Evolutionary conservation across 2,329 filamentous ascomycete genomes (phyloP).

Genomic region (Penicillium hesseltinei): DNA sequence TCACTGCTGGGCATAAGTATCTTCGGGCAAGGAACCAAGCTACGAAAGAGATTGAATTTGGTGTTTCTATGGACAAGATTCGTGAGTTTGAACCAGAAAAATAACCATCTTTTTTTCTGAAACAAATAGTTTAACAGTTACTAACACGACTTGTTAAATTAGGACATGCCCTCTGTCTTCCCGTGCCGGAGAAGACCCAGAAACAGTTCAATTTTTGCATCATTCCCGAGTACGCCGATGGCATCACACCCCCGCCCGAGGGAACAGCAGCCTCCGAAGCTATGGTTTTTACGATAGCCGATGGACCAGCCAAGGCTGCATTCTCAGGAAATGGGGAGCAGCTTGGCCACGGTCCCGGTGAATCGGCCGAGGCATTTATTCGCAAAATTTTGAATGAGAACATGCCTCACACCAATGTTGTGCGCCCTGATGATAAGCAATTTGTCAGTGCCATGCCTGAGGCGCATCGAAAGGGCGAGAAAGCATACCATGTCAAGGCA

Average conservation of each 20-base stretch:
- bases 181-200: constrained; percentile 63
- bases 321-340: constrained; percentile 45
- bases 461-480: constrained; percentile 61
- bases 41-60: constrained; percentile 54
- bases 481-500: constrained; percentile 63
- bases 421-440: constrained; percentile 55
- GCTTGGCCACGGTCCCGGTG: constrained; percentile 44
- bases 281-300: constrained; percentile 60
- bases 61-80: constrained; percentile 50
- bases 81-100: constrained; percentile 36
- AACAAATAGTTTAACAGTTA: background rate
- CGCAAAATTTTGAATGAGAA: constrained; percentile 50
- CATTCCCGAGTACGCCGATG: constrained; percentile 53
- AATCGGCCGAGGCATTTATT: constrained; percentile 47
- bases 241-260: constrained; percentile 47
- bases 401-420: constrained; percentile 47
- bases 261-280: constrained; percentile 49
- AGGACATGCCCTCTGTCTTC: constrained; percentile 60
- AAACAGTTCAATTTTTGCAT: constrained; percentile 63
- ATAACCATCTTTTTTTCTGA: background rate
- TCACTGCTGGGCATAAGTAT: constrained; percentile 46
- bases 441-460: constrained; percentile 61
- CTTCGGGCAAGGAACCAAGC: constrained; percentile 52
- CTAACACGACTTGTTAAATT: constrained; percentile 11
- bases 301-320: constrained; percentile 50